Conservation (phyloP, 164 flowering plant genomes). For the Sedum album region DNA sequence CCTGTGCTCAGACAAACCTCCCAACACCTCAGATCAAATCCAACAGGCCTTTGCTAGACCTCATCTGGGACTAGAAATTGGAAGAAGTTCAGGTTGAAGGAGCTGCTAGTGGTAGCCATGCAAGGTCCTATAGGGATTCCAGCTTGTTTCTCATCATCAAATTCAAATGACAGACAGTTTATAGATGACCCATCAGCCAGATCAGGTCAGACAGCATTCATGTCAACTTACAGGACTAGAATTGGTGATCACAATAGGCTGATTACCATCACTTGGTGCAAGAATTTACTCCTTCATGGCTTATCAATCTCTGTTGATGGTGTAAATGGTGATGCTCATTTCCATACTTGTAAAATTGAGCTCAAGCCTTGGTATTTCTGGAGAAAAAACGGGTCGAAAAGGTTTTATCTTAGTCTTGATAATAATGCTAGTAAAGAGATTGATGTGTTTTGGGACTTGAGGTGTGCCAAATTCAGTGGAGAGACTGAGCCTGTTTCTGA, state of each 20-base stretch:
- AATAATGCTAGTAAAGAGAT: slow-evolving; percentile 37
- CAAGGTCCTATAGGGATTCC: slow-evolving; percentile 65
- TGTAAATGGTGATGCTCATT: slow-evolving; percentile 23
- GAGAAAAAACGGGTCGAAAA: slow-evolving; percentile 57
- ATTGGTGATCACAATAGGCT: slow-evolving; percentile 40
- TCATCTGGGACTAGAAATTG: neutral
- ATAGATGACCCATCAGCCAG: slow-evolving; percentile 34
- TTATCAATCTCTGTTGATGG: slow-evolving; percentile 54
- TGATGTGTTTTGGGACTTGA: slow-evolving; percentile 61
- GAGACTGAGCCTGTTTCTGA: slow-evolving; percentile 59
- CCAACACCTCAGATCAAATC: neutral
- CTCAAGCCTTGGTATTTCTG: slow-evolving; percentile 69
- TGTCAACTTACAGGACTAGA: slow-evolving; percentile 28
- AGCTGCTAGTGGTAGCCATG: slow-evolving; percentile 19
- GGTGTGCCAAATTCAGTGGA: slow-evolving; percentile 46
- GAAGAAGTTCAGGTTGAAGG: neutral
- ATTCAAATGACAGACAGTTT: slow-evolving; percentile 36
- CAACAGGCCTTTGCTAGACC: neutral
- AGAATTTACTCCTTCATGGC: slow-evolving; percentile 56
- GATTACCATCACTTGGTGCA: slow-evolving; percentile 73
- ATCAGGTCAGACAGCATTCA: slow-evolving; percentile 45
- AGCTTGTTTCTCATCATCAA: slow-evolving; percentile 54
- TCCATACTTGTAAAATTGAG: slow-evolving; percentile 54
- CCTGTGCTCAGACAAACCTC: neutral
- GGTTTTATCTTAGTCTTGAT: slow-evolving; percentile 16